Conservation (phyloP, 208 protist species). For the Trypanosoma theileri region DNA sequence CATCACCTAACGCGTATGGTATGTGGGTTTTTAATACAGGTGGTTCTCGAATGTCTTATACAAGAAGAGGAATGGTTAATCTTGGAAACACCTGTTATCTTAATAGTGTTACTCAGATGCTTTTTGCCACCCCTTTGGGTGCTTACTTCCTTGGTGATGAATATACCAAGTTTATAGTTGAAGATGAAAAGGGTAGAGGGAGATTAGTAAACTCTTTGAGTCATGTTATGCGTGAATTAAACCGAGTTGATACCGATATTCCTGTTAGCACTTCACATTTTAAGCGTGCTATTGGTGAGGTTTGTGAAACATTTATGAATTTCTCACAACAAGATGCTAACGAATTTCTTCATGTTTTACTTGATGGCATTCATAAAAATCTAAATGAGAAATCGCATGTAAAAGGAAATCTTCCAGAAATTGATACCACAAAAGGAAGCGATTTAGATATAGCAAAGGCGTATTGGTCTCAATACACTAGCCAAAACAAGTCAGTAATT, state of each 20-base stretch:
- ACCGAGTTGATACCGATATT: slow-evolving; percentile 41
- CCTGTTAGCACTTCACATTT: slow-evolving; percentile 80
- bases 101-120: slow-evolving; percentile 86
- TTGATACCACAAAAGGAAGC: slow-evolving; percentile 67
- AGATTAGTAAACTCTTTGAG: slow-evolving; percentile 69
- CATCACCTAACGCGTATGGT: slow-evolving; percentile 30
- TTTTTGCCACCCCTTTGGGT: slow-evolving; percentile 80
- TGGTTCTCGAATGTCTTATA: slow-evolving; percentile 18
- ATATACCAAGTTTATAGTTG: slow-evolving; percentile 54
- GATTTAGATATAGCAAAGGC: slow-evolving; percentile 75
- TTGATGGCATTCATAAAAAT: slow-evolving; percentile 92
- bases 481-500: slow-evolving; percentile 93
- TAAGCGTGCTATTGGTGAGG: slow-evolving; percentile 69
- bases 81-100: slow-evolving; percentile 94
- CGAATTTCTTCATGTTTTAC: slow-evolving; percentile 89
- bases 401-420: slow-evolving; percentile 37
- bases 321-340: slow-evolving; percentile 90
- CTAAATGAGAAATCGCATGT: slow-evolving; percentile 70
- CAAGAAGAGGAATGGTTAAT: slow-evolving; percentile 83
- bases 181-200: slow-evolving; percentile 28
- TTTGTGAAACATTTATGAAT: slow-evolving; percentile 73
- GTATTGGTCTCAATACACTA: slow-evolving; percentile 76
- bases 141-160: slow-evolving; percentile 86
- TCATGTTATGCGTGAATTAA: slow-evolving; percentile 82
- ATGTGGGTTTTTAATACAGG: slow-evolving; percentile 35